Evolutionary conservation across 345 rosid species (phyloP).

Genomic region (Angophora floribunda): DNA sequence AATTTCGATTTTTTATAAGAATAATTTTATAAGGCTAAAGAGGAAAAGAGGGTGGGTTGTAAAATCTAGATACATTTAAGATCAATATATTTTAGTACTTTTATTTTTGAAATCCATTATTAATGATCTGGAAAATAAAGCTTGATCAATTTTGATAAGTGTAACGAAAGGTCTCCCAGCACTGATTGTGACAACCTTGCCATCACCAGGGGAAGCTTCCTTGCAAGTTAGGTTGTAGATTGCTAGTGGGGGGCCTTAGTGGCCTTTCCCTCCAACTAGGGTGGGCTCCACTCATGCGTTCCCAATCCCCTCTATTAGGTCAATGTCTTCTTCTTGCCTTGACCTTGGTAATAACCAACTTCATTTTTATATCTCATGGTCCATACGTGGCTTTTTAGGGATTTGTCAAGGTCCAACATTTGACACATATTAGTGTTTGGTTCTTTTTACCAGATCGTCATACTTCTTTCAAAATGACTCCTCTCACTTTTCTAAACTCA

Average conservation of each 20-base stretch:
- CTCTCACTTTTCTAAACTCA: not conserved
- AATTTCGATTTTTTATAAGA: too few species aligned
- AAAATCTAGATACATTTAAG: too few species aligned
- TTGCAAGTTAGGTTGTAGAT: not conserved
- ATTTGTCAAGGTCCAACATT: not conserved
- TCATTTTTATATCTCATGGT: not conserved
- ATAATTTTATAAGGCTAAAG: too few species aligned
- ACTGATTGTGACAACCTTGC: not conserved
- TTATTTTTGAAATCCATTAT: too few species aligned
- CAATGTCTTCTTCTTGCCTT: rapidly evolving
- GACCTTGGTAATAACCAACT: not conserved
- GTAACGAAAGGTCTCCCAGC: not conserved
- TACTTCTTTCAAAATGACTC: not conserved
- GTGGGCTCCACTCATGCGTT: not conserved
- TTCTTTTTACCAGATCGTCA: not conserved
- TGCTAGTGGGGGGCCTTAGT: not conserved
- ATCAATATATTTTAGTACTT: too few species aligned
- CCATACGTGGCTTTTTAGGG: not conserved
- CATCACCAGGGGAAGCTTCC: not conserved
- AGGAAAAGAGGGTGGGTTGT: too few species aligned
- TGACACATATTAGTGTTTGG: not conserved
- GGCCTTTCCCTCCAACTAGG: not conserved
- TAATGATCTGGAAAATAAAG: too few species aligned
- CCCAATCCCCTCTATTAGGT: not conserved
- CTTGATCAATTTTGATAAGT: too few species aligned